Evolutionary conservation across 2,329 filamentous ascomycete genomes (phyloP).

Genomic region (Neoscytalidium dimidiatum): DNA sequence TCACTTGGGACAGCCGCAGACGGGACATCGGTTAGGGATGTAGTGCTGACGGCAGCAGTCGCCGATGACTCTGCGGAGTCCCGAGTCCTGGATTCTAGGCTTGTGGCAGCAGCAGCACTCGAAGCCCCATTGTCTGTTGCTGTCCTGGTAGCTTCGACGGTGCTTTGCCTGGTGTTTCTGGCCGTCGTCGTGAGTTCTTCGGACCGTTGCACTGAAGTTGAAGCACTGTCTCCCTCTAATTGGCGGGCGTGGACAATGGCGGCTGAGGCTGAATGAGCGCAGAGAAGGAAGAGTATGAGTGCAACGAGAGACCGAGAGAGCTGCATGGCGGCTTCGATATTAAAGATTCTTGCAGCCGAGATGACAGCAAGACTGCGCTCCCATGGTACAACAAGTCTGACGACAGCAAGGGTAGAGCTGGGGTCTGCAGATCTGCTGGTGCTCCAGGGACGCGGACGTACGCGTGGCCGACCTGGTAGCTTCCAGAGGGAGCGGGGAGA

Average conservation of each 20-base stretch:
- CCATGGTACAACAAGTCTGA: not conserved
- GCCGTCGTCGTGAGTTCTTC: not conserved
- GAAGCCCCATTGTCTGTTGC: not conserved
- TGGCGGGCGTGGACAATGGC: conserved; percentile 5
- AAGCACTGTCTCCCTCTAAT: not conserved
- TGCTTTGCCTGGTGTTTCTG: not conserved
- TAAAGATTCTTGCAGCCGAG: conserved; percentile 1
- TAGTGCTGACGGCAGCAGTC: conserved; percentile 9
- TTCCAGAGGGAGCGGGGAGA: not conserved
- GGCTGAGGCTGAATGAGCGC: not conserved
- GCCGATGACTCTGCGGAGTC: conserved; percentile 1
- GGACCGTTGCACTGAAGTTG: not conserved
- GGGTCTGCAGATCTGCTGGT: not conserved
- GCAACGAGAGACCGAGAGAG: conserved; percentile 4
- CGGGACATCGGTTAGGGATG: conserved; percentile 23
- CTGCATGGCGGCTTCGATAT: conserved; percentile 13
- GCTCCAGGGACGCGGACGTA: conserved; percentile 4
- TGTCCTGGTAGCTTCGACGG: not conserved
- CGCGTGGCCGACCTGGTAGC: not conserved
- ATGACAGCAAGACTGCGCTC: not conserved
- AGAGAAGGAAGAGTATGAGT: conserved; percentile 1
- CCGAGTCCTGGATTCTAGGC: not conserved
- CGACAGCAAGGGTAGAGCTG: not conserved
- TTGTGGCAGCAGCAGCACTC: not conserved
- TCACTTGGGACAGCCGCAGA: conserved; percentile 24